Evolutionary conservation across 2,329 filamentous ascomycete species (phyloP).

Genomic region (Arachnomyces sp.): DNA sequence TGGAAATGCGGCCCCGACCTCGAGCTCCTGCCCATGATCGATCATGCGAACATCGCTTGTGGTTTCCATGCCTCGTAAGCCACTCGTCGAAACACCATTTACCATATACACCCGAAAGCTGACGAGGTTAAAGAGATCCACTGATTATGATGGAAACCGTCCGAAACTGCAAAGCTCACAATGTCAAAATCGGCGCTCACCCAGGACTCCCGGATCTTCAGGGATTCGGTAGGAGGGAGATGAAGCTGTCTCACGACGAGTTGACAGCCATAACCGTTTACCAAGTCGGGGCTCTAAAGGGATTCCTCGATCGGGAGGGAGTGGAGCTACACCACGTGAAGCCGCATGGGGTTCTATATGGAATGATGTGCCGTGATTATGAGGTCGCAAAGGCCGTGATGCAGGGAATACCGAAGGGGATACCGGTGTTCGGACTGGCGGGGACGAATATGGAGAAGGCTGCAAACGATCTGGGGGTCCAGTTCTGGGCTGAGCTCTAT

Average conservation of each 20-base stretch:
- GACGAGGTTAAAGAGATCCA: conserved; percentile 42
- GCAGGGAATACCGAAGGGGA: conserved; percentile 42
- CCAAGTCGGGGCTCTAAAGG: conserved; percentile 56
- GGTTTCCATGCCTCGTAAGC: conserved; percentile 43
- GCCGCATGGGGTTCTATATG: conserved; percentile 53
- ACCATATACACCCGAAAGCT: background rate
- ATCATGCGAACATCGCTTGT: conserved; percentile 56
- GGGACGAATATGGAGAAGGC: conserved; percentile 48
- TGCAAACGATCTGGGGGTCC: conserved; percentile 44
- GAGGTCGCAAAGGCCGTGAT: conserved; percentile 47
- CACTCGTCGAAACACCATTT: background rate
- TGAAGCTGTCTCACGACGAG: conserved; percentile 50
- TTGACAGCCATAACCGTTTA: conserved; percentile 52
- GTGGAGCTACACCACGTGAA: conserved; percentile 54
- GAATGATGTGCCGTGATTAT: conserved; percentile 46
- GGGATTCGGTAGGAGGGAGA: conserved; percentile 56
- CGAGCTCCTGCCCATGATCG: conserved; percentile 53
- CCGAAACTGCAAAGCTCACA: conserved; percentile 48
- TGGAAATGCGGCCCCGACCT: conserved; percentile 48
- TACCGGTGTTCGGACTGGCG: conserved; percentile 46
- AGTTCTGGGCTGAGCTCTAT: conserved; percentile 48
- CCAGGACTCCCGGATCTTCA: conserved; percentile 57
- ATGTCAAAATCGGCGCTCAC: conserved; percentile 53
- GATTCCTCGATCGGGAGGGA: conserved; percentile 49
- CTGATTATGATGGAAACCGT: conserved; percentile 57